Evolutionary conservation across 2,329 filamentous ascomycete genomes (phyloP).

Genomic region (Penicillium sclerotigenum): DNA sequence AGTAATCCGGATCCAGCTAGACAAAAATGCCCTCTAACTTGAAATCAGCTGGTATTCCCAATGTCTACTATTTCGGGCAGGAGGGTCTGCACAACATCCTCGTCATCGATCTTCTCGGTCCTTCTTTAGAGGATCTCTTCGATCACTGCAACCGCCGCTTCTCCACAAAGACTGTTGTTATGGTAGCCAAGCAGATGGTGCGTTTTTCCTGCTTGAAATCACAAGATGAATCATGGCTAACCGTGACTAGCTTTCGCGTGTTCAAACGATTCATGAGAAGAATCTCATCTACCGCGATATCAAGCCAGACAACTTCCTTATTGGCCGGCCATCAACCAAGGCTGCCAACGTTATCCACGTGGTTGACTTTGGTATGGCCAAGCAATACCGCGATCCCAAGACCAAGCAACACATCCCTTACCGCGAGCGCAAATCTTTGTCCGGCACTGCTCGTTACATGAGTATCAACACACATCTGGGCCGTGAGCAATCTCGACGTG

Average conservation of each 20-base stretch:
- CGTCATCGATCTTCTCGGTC: slow-evolving; percentile 92
- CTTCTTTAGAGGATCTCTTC: slow-evolving; percentile 93
- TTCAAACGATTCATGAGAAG: slow-evolving; percentile 95
- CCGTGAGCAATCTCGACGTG: slow-evolving; percentile 89
- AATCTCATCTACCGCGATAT: slow-evolving; percentile 99
- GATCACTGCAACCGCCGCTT: slow-evolving; percentile 96
- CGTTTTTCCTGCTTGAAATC: slow-evolving; percentile 22
- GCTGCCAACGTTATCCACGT: slow-evolving; percentile 97
- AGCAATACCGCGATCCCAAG: slow-evolving; percentile 98
- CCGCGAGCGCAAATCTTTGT: slow-evolving; percentile 92
- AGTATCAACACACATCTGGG: slow-evolving; percentile 99
- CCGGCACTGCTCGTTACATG: slow-evolving; percentile 97
- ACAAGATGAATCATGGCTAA: not conserved
- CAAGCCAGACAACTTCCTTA: slow-evolving; percentile 99
- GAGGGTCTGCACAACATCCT: slow-evolving; percentile 98
- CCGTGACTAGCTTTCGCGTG: slow-evolving; percentile 68
- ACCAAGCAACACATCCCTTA: slow-evolving; percentile 99
- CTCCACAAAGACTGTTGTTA: slow-evolving; percentile 94
- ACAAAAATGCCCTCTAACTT: no score
- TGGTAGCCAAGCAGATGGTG: slow-evolving; percentile 99
- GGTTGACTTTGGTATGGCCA: slow-evolving; percentile 99
- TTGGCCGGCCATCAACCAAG: slow-evolving; percentile 87
- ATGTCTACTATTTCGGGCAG: slow-evolving; percentile 99
- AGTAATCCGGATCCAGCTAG: slow-evolving; percentile 54
- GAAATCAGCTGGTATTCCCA: slow-evolving; percentile 82